Conservation (phyloP, 2,329 filamentous ascomycete genomes). For the Cercospora berteroae region DNA sequence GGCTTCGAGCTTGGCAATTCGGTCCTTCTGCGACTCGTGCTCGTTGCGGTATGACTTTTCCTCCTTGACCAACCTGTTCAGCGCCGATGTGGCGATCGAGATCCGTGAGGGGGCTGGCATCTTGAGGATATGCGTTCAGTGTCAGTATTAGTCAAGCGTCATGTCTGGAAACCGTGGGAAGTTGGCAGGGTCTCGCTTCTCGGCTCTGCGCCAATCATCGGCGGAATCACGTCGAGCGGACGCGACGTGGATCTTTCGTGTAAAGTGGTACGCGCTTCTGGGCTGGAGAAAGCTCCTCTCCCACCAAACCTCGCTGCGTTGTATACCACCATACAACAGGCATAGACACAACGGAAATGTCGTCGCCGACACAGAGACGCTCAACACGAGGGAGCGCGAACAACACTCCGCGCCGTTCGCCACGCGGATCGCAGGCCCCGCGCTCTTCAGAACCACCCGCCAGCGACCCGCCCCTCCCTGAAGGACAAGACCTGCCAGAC, state of each 20-base stretch:
- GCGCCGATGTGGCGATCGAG: constrained; percentile 73
- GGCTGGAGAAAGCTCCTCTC: constrained; percentile 4
- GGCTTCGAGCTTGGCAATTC: constrained; percentile 62
- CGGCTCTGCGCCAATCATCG: constrained; percentile 4
- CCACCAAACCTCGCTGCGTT: not conserved
- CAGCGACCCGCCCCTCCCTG: constrained; percentile 39
- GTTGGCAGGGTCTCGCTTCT: not conserved
- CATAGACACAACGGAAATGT: constrained; percentile 49
- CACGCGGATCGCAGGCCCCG: constrained; percentile 55
- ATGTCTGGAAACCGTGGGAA: constrained; percentile 9
- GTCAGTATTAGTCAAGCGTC: not conserved
- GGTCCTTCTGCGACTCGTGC: constrained; percentile 68
- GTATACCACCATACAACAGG: constrained; percentile 5
- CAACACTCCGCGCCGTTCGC: constrained; percentile 46
- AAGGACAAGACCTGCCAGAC: constrained; percentile 30
- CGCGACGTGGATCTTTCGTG: constrained; percentile 3
- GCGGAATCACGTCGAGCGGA: not conserved
- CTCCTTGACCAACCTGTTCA: constrained; percentile 86
- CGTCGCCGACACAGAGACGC: constrained; percentile 59
- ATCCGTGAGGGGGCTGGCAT: constrained; percentile 80
- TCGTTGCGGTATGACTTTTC: constrained; percentile 89
- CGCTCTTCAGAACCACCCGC: constrained; percentile 38
- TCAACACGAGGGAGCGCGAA: constrained; percentile 53
- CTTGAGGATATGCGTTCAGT: too few relatives aligned
- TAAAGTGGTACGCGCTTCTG: constrained; percentile 6